phyloP scores from a whole-genome alignment of 192 early-diverging fungal species.

The Endogone sp. region DNA sequence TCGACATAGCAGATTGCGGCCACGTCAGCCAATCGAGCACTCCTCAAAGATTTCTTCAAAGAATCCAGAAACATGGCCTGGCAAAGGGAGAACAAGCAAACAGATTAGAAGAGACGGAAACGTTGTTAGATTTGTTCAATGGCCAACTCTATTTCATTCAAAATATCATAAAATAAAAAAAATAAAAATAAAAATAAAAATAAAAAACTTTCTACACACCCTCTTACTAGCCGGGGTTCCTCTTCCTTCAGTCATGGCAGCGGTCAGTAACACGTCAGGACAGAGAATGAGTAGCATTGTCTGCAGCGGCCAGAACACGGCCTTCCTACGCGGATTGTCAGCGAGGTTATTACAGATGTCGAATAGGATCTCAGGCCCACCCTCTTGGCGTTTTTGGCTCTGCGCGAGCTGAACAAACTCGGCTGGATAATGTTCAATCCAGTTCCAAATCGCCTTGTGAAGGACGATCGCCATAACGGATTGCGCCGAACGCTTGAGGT shows the following conservation, averaged over 20 bases:
- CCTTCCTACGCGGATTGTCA: slow-evolving; percentile 55
- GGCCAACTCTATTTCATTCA: background rate
- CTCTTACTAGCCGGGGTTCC: slow-evolving; percentile 21
- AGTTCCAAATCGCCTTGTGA: slow-evolving; percentile 87
- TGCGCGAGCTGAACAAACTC: slow-evolving; percentile 82
- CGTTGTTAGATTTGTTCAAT: background rate
- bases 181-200: background rate
- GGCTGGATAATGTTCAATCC: slow-evolving; percentile 81
- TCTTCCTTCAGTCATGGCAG: slow-evolving; percentile 29
- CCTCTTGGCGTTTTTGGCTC: slow-evolving; percentile 51
- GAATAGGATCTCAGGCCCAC: slow-evolving; percentile 73
- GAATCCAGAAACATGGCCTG: slow-evolving; percentile 50
- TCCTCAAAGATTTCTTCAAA: slow-evolving; percentile 47
- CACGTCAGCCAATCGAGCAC: slow-evolving; percentile 57
- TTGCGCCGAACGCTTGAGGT: slow-evolving; percentile 68
- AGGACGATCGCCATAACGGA: slow-evolving; percentile 71
- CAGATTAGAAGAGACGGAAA: background rate
- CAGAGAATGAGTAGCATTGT: slow-evolving; percentile 82
- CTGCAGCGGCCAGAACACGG: slow-evolving; percentile 84
- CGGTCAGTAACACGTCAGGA: slow-evolving; percentile 71
- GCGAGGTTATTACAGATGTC: slow-evolving; percentile 63
- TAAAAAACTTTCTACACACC: slow-evolving; percentile 15
- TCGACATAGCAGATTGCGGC: slow-evolving; percentile 72
- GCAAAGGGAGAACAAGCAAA: background rate
- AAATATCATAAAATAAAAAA: background rate